These are phyloP conservation scores for Saccharomycopsis fodiens DNA, from an alignment of 805 yeast genomes.

Conservation along the genomic window DNA sequence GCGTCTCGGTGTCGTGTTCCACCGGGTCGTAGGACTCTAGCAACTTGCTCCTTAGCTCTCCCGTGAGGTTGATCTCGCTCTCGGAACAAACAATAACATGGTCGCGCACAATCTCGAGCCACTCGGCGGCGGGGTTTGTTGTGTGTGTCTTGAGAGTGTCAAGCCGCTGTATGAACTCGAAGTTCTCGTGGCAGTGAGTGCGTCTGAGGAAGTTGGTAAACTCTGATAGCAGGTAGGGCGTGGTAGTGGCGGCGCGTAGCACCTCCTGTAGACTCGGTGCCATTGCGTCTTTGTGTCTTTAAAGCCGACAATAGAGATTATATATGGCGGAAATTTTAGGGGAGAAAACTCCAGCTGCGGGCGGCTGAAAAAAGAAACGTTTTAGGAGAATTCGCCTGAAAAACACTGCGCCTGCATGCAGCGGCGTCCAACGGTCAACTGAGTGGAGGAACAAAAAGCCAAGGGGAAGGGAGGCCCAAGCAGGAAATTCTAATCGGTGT, in stretches of 20 bases:
- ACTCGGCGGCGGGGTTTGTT: background rate
- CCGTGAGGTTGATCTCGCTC: conserved; percentile 18
- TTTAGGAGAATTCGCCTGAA: background rate
- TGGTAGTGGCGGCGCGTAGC: conserved; percentile 1
- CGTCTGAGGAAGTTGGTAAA: conserved; percentile 15
- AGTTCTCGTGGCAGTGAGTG: conserved; percentile 18
- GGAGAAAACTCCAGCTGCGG: background rate
- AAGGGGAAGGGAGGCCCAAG: too few species aligned
- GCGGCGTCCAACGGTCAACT: background rate
- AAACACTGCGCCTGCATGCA: background rate
- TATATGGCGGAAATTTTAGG: background rate
- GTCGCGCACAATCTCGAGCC: conserved; percentile 7
- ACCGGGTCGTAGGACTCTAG: conserved; percentile 5
- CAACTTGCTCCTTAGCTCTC: conserved; percentile 13
- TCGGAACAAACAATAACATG: conserved; percentile 14
- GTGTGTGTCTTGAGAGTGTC: background rate
- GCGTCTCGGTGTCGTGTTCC: background rate
- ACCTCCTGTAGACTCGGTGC: conserved; percentile 10
- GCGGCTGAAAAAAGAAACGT: background rate
- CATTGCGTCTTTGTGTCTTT: too few species aligned
- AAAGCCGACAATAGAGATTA: too few species aligned
- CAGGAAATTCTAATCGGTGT: too few species aligned
- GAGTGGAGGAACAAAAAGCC: too few species aligned
- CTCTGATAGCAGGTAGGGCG: conserved; percentile 17
- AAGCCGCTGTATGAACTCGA: conserved; percentile 10